Evolutionary conservation across 2,329 filamentous ascomycete species (phyloP), one percentile per base, ranked within the genome.

Genomic region (Alternaria conjuncta): DNA sequence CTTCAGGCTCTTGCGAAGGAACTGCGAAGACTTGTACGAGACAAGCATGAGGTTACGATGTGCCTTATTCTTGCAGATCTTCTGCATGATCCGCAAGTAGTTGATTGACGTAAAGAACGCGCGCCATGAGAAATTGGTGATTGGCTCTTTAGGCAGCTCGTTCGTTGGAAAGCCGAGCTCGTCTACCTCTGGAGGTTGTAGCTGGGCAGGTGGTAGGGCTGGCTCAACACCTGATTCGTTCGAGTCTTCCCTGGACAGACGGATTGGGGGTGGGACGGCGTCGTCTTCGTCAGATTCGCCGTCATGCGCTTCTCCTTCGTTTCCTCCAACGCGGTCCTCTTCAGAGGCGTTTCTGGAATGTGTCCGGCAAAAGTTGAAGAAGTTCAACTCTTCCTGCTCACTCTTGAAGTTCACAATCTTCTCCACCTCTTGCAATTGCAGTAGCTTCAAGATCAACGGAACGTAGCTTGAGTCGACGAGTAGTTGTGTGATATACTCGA

Each of bases 31-130:
- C 82, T 98, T 98, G 85, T 97, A 98, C 75, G 95, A 92, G 36
- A 99, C 94, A 55, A 99, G 89, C 54, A 98, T 87, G 13, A 99
- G 86, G 79, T 97, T 97, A 59, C 96, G 91, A 82, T 99, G 96
- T 2, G 95, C 93, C 82, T 98, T 98, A 81, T 92, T 88, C 73
- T 97, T 96, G 82, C 94, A 97, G 63, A 98, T 92, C 82, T 99
- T 99, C 77, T 99, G 96, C 88, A 99, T 92, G 63, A 97, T 90
- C 68, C 96, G 93, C 20, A 99, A 86, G 80, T 96, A 95, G 82
- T 97, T 98, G 84, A 97, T 97, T 47, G 92, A 88, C 1, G 93
- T 92, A 84, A 97, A 97, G 84, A 98, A 97, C 79, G 97, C 97
- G 72, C 96, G 92, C 81, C 93, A 93, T 12, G 93, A 97, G 82